A percentile compares a stretch with the other conserved stretches of the same genome.
These are phyloP conservation scores for Metschnikowia koreensis DNA, from an alignment of 805 yeast genomes.

Conservation along the genomic window DNA sequence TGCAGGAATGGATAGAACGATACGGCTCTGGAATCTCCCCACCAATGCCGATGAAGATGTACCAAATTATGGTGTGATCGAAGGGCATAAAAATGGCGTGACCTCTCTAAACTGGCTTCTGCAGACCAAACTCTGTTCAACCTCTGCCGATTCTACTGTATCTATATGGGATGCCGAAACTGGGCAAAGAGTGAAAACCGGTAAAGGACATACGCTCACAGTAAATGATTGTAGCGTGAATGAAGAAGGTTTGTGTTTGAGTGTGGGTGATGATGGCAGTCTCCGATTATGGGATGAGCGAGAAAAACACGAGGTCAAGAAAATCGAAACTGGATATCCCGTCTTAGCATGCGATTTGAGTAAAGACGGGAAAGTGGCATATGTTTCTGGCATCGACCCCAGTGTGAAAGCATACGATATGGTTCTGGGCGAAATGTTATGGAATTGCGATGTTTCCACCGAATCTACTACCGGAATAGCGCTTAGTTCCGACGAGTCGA, in stretches of 20 bases:
- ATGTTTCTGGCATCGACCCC: conserved; percentile 69
- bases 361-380: conserved; percentile 43
- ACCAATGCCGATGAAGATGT: conserved; percentile 18
- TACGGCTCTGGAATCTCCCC: conserved; percentile 48
- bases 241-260: conserved; percentile 31
- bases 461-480: conserved; percentile 58
- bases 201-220: conserved; percentile 48
- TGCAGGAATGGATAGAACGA: conserved; percentile 57
- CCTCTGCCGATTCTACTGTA: conserved; percentile 62
- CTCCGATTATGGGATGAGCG: conserved; percentile 65
- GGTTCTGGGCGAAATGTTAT: conserved; percentile 42
- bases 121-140: conserved; percentile 42
- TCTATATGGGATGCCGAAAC: conserved; percentile 62
- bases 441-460: conserved; percentile 43
- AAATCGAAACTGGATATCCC: conserved; percentile 53
- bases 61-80: conserved; percentile 45
- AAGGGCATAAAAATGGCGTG: conserved; percentile 64
- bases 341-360: conserved; percentile 46
- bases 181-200: conserved; percentile 54
- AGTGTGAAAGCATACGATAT: conserved; percentile 58
- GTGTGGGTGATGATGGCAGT: conserved; percentile 68
- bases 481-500: conserved; percentile 46
- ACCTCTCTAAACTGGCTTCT: conserved; percentile 56
- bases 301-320: conserved; percentile 42
- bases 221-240: conserved; percentile 53